A percentile compares a stretch with the other conserved stretches of the same genome.
phyloP scores from a whole-genome alignment of 1,284 basidiomycete species.

The Tetrapyrgos nigripes region DNA sequence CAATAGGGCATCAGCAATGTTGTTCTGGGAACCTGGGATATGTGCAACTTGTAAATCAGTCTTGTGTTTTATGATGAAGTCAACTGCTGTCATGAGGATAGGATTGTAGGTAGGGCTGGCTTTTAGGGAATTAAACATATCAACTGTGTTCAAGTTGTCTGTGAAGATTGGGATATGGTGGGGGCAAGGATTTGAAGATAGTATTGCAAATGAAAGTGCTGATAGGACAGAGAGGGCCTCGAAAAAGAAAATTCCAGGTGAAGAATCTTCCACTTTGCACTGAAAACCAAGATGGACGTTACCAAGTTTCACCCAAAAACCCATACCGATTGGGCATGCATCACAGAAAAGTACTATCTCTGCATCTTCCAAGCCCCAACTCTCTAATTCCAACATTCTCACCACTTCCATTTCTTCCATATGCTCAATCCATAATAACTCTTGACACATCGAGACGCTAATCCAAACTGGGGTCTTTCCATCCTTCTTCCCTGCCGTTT shows the following conservation, averaged over 20 bases:
- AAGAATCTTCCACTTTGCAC: no score
- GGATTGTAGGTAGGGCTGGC: slow-evolving; percentile 23
- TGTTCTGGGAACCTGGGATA: background rate
- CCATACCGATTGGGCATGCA: slow-evolving; percentile 3
- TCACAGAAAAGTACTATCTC: slow-evolving; percentile 2
- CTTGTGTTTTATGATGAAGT: slow-evolving; percentile 15
- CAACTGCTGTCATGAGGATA: slow-evolving; percentile 21
- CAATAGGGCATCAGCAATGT: background rate
- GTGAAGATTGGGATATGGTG: slow-evolving; percentile 21
- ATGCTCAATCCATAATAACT: background rate
- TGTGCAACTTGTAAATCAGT: slow-evolving; percentile 6
- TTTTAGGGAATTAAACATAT: slow-evolving; percentile 28
- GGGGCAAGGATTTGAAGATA: slow-evolving; percentile 8
- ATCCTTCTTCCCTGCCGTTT: slow-evolving; percentile 33
- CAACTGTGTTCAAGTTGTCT: slow-evolving; percentile 31
- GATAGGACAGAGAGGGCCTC: slow-evolving; percentile 33
- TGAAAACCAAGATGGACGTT: no score
- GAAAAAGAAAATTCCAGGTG: slow-evolving; percentile 33
- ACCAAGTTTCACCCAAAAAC: slow-evolving; percentile 9
- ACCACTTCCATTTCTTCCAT: background rate
- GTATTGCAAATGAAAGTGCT: slow-evolving; percentile 19
- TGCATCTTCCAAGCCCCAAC: background rate
- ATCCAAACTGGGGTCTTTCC: slow-evolving; percentile 26
- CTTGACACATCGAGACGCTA: slow-evolving; percentile 20
- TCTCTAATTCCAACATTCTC: background rate